These are phyloP conservation scores for Nissolia schottii DNA, from an alignment of 306 rosid species.

Conservation along the genomic window DNA sequence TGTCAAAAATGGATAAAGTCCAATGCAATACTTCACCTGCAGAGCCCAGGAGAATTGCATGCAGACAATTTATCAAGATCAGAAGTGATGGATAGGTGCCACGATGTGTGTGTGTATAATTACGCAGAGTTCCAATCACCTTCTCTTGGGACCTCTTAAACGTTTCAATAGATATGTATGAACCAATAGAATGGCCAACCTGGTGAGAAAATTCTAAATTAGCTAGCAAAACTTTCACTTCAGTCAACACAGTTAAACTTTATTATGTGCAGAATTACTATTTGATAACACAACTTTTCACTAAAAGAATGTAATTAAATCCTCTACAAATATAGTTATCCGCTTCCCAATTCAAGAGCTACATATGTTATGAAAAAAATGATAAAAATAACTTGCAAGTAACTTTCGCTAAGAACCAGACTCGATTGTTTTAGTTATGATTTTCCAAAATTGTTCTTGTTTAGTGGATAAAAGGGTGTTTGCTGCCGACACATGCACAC, in stretches of 20 bases:
- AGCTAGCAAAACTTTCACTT: constrained; percentile 22
- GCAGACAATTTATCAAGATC: constrained; percentile 1
- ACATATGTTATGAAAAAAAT: neutral
- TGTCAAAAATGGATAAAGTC: constrained; percentile 84
- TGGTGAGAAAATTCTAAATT: constrained; percentile 30
- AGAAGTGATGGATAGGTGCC: constrained; percentile 24
- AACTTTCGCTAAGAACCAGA: constrained; percentile 14
- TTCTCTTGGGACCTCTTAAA: constrained; percentile 49
- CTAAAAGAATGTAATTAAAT: neutral
- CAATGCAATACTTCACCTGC: constrained; percentile 70
- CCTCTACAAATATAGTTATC: neutral
- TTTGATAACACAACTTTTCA: constrained; percentile 11
- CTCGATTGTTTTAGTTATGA: neutral
- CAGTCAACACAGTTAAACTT: constrained; percentile 9
- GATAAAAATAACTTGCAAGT: neutral
- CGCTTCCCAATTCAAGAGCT: constrained; percentile 6
- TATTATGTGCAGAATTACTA: constrained; percentile 5
- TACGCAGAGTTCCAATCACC: constrained; percentile 44
- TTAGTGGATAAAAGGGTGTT: constrained; percentile 6
- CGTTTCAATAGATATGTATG: constrained; percentile 62
- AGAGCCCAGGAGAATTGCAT: constrained; percentile 28
- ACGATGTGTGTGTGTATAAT: neutral
- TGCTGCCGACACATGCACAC: neutral
- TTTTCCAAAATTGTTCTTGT: constrained; percentile 10
- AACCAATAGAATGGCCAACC: constrained; percentile 94